Base-by-base conservation (phyloP, 352 stramenopile species). In the Globisporangium iwayamae region DNA sequence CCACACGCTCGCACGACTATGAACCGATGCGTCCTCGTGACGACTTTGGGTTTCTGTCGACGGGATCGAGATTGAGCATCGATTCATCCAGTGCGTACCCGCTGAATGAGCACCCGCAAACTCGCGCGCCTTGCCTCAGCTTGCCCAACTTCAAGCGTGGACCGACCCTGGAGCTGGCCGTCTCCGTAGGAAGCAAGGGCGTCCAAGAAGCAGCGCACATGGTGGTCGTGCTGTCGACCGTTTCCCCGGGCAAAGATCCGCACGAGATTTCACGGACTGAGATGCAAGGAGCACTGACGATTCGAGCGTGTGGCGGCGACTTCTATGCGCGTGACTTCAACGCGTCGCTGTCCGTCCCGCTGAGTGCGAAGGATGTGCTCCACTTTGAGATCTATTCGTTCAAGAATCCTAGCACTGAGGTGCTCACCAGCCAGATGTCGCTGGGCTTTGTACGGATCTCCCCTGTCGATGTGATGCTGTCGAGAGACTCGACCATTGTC, bases 311-410 rank as follows among this genome's bases (percentile, higher is more conserved):
- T 53, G 85, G 83, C 28, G 82, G 79, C 0, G 83, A 93, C 47
- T 90, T 89, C 38, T 92, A 81, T 63, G 85, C 81, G 22, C 75
- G 87, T 0, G 87, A 96, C 65, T 96, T 96, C 46, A 90, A 76
- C 60, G 75, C 75, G 4, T 66, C 92, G 58, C 60, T 96, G 13
- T 85, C 81, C 3, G 75, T 96, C 41, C 85, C 87, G 11, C 71
- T 88, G 6, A 75, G 74, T n/a, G 71, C 73, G 25, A 78, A 79
- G 50, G 72, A 78, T 6, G 87, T 90, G 70, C 67, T 96, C 2
- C 87, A 94, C 55, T 88, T 96, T 63, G 85, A 96, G 67, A 75
- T 94, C 14, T 93, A 82, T 56, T 74, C 81, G 14, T 72, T 91
- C 41, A 69, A 80, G 38, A 90, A 85, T 20, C 73, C 79, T 16